Percentiles rank a stretch among this genome's conserved stretches.
phyloP scores from a whole-genome alignment of 805 yeast species.

The Wickerhamiella lipophila region DNA sequence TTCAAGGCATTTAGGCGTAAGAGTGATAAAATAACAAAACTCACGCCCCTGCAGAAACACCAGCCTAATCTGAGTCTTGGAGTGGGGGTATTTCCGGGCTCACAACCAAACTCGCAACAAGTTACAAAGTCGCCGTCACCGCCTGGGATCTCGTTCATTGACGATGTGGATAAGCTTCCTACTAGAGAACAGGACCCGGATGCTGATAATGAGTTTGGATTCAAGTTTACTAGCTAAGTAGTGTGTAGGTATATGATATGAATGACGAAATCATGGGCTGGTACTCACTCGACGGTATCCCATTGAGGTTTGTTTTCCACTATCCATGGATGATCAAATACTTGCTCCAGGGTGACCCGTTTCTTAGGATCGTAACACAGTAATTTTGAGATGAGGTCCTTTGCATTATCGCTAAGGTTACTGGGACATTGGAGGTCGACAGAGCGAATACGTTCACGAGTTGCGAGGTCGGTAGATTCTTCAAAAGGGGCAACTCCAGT shows the following conservation, averaged over 20 bases:
- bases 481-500: conserved; percentile 91
- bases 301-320: conserved; percentile 48
- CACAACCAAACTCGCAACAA: background rate
- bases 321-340: conserved; percentile 78
- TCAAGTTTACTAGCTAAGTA: conserved; percentile 17
- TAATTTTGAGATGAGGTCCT: conserved; percentile 52
- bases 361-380: conserved; percentile 57
- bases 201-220: conserved; percentile 17
- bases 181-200: background rate
- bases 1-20: conserved; percentile 18
- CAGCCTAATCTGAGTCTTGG: background rate
- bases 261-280: no score
- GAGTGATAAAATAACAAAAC: background rate
- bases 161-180: background rate
- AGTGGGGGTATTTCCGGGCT: background rate
- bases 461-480: conserved; percentile 54
- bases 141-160: background rate
- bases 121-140: background rate
- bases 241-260: background rate
- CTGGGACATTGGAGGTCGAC: conserved; percentile 67
- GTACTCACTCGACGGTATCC: conserved; percentile 27
- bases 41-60: background rate
- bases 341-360: conserved; percentile 48
- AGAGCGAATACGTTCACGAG: conserved; percentile 65
- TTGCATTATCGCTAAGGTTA: conserved; percentile 59